These are phyloP conservation scores for Russula sp. DNA, from an alignment of 768 basidiomycete genomes.

Conservation along the genomic window DNA sequence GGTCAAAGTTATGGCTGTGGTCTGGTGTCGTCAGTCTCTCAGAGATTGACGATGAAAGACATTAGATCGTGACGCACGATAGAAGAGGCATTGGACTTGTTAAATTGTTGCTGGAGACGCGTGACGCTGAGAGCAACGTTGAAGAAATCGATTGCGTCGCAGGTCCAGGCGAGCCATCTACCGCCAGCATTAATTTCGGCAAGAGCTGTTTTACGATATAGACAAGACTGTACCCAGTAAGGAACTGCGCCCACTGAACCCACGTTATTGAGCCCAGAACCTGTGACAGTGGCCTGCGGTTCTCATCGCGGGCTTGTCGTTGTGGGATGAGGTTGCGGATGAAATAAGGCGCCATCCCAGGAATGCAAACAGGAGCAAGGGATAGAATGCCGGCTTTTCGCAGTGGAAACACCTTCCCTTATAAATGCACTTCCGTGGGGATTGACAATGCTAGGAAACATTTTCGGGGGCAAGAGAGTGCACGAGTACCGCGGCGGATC, in stretches of 20 bases:
- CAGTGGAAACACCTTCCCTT: background rate
- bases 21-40: slow-evolving; percentile 29
- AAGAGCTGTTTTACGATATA: background rate
- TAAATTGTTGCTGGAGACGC: slow-evolving; percentile 42
- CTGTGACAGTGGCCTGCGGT: slow-evolving; percentile 30
- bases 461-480: background rate
- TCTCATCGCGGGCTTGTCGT: background rate
- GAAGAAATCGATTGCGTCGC: slow-evolving; percentile 85
- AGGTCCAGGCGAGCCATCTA: slow-evolving; percentile 82
- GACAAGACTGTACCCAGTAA: slow-evolving; percentile 37
- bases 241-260: slow-evolving; percentile 49
- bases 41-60: background rate
- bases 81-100: slow-evolving; percentile 28
- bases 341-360: slow-evolving; percentile 15
- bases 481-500: background rate
- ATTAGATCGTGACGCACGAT: slow-evolving; percentile 34
- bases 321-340: slow-evolving; percentile 13
- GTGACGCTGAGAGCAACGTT: slow-evolving; percentile 56
- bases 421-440: background rate
- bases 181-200: background rate
- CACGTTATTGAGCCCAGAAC: slow-evolving; percentile 37
- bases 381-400: background rate
- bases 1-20: slow-evolving; percentile 84
- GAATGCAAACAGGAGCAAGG: background rate
- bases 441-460: background rate